phyloP scores from a whole-genome alignment of 2,329 filamentous ascomycete genomes.

The Fusarium solani-melongenae region DNA sequence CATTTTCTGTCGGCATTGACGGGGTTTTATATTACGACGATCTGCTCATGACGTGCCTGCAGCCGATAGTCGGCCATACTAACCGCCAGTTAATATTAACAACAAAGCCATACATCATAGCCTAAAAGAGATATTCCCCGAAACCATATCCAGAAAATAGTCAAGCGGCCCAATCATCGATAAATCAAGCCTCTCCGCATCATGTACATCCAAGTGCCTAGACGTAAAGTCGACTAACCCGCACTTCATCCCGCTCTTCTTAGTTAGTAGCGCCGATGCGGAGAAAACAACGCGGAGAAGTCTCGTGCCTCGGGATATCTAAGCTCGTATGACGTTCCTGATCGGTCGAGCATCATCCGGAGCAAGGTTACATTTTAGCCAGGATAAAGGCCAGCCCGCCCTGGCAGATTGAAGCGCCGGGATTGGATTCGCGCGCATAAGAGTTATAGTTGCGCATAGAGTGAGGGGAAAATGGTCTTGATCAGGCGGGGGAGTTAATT shows the following conservation, averaged over 20 bases:
- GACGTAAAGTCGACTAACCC: constrained; percentile 8
- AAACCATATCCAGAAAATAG: neutral
- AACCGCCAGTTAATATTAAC: constrained; percentile 8
- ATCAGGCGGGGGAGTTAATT: neutral
- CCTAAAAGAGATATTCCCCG: neutral
- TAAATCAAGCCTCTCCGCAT: constrained; percentile 24
- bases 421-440: constrained; percentile 30
- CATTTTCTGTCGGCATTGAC: neutral
- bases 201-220: constrained; percentile 24
- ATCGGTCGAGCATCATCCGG: constrained; percentile 21
- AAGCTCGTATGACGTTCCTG: constrained; percentile 19
- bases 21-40: constrained; percentile 10
- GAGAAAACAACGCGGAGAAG: neutral
- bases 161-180: constrained; percentile 30
- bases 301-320: constrained; percentile 7
- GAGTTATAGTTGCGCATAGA: neutral
- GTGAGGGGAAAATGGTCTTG: neutral
- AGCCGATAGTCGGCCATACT: neutral
- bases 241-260: constrained; percentile 1
- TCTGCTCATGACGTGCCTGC: neutral
- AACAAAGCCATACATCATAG: neutral
- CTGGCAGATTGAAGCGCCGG: neutral
- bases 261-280: constrained; percentile 11
- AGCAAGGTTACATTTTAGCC: constrained; percentile 5
- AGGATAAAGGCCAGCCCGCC: neutral